phyloP scores from a whole-genome alignment of 148 eudicot genomes.

The Silene latifolia region DNA sequence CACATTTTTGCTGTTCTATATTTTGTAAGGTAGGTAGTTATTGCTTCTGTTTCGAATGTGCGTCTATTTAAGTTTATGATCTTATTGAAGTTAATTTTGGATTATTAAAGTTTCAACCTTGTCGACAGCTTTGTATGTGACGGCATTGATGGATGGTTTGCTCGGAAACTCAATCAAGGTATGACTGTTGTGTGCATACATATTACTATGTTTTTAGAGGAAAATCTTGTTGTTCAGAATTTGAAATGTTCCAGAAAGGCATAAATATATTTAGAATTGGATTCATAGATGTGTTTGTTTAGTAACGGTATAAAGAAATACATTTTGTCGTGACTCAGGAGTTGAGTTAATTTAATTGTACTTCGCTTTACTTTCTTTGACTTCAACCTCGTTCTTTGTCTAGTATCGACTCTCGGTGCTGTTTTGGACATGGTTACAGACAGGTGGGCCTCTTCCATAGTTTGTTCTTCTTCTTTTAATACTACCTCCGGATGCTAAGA shows the following conservation, averaged over 20 bases:
- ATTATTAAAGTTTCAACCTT: conserved; percentile 14
- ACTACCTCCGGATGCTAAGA: background rate
- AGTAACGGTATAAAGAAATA: background rate
- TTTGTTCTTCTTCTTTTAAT: background rate
- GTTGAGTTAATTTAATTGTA: background rate
- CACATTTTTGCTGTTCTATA: conserved; percentile 68
- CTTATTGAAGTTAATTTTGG: background rate
- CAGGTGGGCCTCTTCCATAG: conserved; percentile 40
- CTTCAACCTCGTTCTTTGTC: conserved; percentile 10
- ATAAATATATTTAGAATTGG: background rate
- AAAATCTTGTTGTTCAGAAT: background rate
- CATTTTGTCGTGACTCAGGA: background rate
- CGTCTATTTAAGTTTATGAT: background rate
- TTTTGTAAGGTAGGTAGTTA: conserved; percentile 53
- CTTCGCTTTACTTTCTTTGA: conserved; percentile 5
- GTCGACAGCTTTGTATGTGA: conserved; percentile 83
- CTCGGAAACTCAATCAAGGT: conserved; percentile 97
- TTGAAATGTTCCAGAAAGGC: background rate
- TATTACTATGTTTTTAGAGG: background rate
- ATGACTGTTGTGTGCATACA: conserved; percentile 6
- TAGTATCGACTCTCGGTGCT: conserved; percentile 91
- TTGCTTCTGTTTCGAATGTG: conserved; percentile 5
- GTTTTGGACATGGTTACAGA: conserved; percentile 96
- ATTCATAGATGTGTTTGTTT: background rate
- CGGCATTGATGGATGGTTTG: conserved; percentile 97